Evolutionary conservation across 1,284 basidiomycete genomes (phyloP), one percentile per base, ranked within the genome.

Genomic region (Anthracocystis walkeri): DNA sequence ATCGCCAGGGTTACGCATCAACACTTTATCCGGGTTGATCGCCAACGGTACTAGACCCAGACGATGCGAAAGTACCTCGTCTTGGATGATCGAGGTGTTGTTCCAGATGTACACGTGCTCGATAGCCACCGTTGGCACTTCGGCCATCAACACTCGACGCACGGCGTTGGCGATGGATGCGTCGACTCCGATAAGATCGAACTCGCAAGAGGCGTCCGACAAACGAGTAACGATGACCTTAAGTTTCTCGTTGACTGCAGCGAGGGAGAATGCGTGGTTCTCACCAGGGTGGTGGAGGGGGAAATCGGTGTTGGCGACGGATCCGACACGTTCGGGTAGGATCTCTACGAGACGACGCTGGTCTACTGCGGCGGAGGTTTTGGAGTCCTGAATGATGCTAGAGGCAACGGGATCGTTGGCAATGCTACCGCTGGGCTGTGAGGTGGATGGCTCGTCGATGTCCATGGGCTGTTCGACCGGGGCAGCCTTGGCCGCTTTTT

Each of bases 141-240:
- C 96, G 27, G 97, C 93, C 57, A 99, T 93, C 82, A 98, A 88
- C 60, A 96, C 93, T 65, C 96, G 88, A 46, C 97, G 89, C 77
- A 97, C 90, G 0, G 96, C 94, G 85, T 99, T 99, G 27, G 97
- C 95, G 58, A 99, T 93, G 31, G 93, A 93, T 0, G 97, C 93
- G 86, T 99, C 97, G 33, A 98, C 92, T 8, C 97, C 96, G 63
- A 98, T 90, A 29, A 99, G 87, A 87, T 99, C 96, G 85, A 99
- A 96, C 81, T 98, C 95, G 73, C 97, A 90, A 4, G 73, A 67
- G 12, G 69, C 71, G 14, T 72, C 59, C 3, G 82, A 81, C 21
- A 83, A 75, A 21, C 80, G 73, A 2, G 81, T 84, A 40, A 83
- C 52, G 33, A 73, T 61, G n/a, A 80, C 63, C 18, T 58, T 68